Base-by-base conservation (phyloP, 2,329 filamentous ascomycete species). In the Blastomyces gilchristii region DNA sequence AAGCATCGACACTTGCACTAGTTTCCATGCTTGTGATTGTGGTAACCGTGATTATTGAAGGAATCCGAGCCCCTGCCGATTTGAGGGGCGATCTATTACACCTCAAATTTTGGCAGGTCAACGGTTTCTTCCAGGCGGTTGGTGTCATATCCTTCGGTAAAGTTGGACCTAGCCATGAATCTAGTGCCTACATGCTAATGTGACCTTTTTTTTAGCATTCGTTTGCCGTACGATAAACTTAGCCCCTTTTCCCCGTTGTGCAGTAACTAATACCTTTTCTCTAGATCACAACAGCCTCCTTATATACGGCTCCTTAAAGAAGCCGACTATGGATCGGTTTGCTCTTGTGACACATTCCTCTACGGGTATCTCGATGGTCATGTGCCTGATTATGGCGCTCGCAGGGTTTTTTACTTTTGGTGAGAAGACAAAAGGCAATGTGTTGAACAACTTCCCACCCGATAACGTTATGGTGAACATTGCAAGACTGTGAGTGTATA, bases 91-190 rank as follows among this genome's bases (percentile, higher is more conserved):
- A 84, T 37, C 85, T 97, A 62, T 83, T 81, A 66, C 84, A 83
- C 63, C 83, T 87, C 47, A 78, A 97, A 63, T 85, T 87, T n/a
- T 81, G 97, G 68, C 28, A 59, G 18, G 95, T 96, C 71, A 81
- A 83, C 34, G 94, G 93, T 58, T 87, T 99, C 64, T 95, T 97
- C 71, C 92, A 97, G 75, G 93, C 94, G 28, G 91, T 99, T 70
- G 94, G 94, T 41, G 93, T 99, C 22, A 99, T 99, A 69, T 97
- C 94, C 4, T 99, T 99, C 75, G 92, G 90, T 94, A 81, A 57
- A 83, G 65, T 49, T 61, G 14, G 9, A 37, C 54, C 58, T 57
- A 57, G 54, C 28, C 14, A 22, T n/a, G n/a, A 63, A 25, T 39
- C 8, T 6, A 25, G 54, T 39, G 14, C 22, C 37, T 43, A 16